These are phyloP conservation scores for Narthecium ossifragum DNA, from an alignment of 106 monocot genomes.

Conservation along the genomic window DNA sequence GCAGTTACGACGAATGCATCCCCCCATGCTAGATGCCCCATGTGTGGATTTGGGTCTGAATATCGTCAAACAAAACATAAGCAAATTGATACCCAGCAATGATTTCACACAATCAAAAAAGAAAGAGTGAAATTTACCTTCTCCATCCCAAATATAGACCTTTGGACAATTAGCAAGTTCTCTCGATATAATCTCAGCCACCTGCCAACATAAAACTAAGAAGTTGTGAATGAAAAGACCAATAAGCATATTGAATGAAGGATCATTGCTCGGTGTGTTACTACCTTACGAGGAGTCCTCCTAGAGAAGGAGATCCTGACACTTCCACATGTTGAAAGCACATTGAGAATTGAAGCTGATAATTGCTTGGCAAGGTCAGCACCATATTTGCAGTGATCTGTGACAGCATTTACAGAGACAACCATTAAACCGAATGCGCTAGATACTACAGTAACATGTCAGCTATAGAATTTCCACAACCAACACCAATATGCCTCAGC, in stretches of 20 bases:
- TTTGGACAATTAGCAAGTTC: constrained; percentile 68
- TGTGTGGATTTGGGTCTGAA: constrained; percentile 84
- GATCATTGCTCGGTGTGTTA: background rate
- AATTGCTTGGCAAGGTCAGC: constrained; percentile 78
- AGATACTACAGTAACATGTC: too few species aligned
- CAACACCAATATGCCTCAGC: too few species aligned
- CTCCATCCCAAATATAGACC: constrained; percentile 88
- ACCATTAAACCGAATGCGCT: too few species aligned
- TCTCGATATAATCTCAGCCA: constrained; percentile 52
- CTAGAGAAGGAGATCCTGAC: constrained; percentile 89
- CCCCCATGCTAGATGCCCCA: constrained; percentile 99
- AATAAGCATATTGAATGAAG: background rate
- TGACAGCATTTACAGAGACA: constrained; percentile 10
- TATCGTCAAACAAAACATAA: background rate
- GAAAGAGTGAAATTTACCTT: constrained; percentile 41
- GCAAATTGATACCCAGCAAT: background rate
- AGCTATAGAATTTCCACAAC: too few species aligned
- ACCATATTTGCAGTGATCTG: constrained; percentile 87
- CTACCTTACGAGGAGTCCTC: constrained; percentile 86
- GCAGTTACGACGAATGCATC: constrained; percentile 97
- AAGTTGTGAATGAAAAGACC: background rate
- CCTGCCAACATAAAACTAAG: constrained; percentile 20
- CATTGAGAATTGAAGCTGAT: constrained; percentile 45
- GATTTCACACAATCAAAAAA: background rate
- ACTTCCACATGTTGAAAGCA: constrained; percentile 86